Base-by-base conservation (phyloP, 768 basidiomycete genomes). In the Lactarius hatsudake region DNA sequence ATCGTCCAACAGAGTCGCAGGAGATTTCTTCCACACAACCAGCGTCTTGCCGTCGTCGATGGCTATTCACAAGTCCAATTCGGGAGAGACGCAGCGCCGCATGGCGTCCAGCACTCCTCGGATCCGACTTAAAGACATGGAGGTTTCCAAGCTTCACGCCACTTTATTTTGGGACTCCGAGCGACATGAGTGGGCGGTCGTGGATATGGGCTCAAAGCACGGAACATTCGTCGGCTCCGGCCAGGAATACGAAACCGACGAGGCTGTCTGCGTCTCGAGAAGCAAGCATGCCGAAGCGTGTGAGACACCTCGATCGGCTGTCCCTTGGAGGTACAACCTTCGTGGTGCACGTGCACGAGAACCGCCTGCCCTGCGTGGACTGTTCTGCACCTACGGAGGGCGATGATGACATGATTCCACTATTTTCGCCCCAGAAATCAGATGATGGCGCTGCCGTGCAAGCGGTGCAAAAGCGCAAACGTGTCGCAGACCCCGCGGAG, bases 191-290 rank as follows among this genome's bases (percentile, higher is more conserved):
- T 94, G 91, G 91, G 82, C 84, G 3, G 78, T 91, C 36, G 90
- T 93, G 12, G 93, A 94, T 74, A 90, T 90, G 87, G 93, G 90
- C 12, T 91, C 89, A 61, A 89, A 87, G 75, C 93, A 94, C 70
- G 93, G 93, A 4, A 93, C 92, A 0, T 93, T 87, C 74, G 63
- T 91, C 65, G 77, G 75, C 13, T 62, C 72, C 56, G 48, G 61
- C 32, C 73, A 76, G 60, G 65, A 32, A 32, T 34, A n/a, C 55
- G 62, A 66, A 56, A 51, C 60, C 62, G 42, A 42, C 54, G 45
- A 63, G 62, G 57, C 78, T 93, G 56, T 92, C 91, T 38, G 82
- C 84, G 48, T 74, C 87, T 42, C 83, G 87, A 62, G 78, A 81
- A 60, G 87, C 91, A 58, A 93, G 91, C 76, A 76, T 88, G 66